phyloP scores from a whole-genome alignment of 2,329 filamentous ascomycete genomes.

The Capronia epimyces region DNA sequence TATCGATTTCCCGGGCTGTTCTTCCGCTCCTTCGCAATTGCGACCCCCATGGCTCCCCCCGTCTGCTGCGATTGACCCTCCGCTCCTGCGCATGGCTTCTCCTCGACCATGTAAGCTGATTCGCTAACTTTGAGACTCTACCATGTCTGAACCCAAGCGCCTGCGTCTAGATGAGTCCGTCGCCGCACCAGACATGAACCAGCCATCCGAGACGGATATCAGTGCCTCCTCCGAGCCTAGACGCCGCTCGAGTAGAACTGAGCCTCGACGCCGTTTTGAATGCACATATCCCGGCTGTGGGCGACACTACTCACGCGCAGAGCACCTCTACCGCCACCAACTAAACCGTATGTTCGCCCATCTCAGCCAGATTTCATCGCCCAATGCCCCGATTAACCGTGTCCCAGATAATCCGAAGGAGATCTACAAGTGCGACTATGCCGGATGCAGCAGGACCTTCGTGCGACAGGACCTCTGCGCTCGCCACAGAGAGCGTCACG shows the following conservation, averaged over 20 bases:
- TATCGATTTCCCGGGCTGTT: no score
- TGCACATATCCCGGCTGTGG: conserved; percentile 82
- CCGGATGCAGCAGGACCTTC: conserved; percentile 82
- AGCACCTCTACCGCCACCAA: conserved; percentile 94
- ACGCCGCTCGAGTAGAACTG: conserved; percentile 9
- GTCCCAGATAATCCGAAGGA: conserved; percentile 77
- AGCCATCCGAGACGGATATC: background rate
- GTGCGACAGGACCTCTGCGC: conserved; percentile 88
- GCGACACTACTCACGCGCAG: conserved; percentile 90
- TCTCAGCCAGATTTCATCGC: background rate
- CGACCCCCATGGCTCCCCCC: background rate
- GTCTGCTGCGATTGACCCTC: background rate
- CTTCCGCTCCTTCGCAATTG: no score
- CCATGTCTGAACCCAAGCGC: conserved; percentile 21
- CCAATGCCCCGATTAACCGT: background rate
- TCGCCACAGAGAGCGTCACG: conserved; percentile 73
- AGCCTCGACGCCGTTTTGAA: conserved; percentile 49
- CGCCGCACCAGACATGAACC: background rate
- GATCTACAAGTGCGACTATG: conserved; percentile 88
- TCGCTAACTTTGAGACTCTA: background rate
- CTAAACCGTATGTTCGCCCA: conserved; percentile 66
- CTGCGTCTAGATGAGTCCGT: conserved; percentile 16
- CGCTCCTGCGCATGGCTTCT: background rate
- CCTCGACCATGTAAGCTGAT: conserved; percentile 2
- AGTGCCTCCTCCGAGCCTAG: background rate